These are phyloP conservation scores for Alternaria ventricosa DNA, from an alignment of 2,329 filamentous ascomycete genomes.

Conservation along the genomic window DNA sequence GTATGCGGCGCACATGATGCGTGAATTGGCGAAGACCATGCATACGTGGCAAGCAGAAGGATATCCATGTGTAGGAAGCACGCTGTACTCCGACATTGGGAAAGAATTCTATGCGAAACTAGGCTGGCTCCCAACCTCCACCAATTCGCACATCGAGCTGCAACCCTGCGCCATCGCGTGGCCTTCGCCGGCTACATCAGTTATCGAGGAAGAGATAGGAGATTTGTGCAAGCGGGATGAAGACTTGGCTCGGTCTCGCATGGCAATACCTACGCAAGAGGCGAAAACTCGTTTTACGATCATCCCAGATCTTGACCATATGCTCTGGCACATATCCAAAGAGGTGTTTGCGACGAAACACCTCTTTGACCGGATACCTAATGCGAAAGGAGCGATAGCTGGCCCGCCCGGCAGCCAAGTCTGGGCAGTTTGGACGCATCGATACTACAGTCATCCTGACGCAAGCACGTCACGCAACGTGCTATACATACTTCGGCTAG, in stretches of 20 bases:
- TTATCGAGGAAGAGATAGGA: neutral
- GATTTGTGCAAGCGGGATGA: constrained; percentile 59
- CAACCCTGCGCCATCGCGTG: constrained; percentile 35
- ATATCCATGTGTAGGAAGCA: constrained; percentile 64
- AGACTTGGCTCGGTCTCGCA: constrained; percentile 59
- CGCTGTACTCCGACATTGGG: constrained; percentile 85
- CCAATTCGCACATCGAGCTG: constrained; percentile 70
- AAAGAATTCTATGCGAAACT: constrained; percentile 76
- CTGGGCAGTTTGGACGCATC: constrained; percentile 74
- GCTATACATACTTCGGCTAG: constrained; percentile 70
- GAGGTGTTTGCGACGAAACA: constrained; percentile 74
- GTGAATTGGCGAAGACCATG: constrained; percentile 63
- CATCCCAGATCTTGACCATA: constrained; percentile 67
- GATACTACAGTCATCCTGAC: constrained; percentile 37
- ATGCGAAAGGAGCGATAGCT: constrained; percentile 71
- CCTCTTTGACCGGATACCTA: constrained; percentile 60
- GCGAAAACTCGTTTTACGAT: constrained; percentile 64
- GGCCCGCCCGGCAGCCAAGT: constrained; percentile 58
- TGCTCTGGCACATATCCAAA: constrained; percentile 76
- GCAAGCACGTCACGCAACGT: constrained; percentile 62
- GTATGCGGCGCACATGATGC: constrained; percentile 79
- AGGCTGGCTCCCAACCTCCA: constrained; percentile 76
- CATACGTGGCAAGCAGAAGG: constrained; percentile 55
- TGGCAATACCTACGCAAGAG: constrained; percentile 49
- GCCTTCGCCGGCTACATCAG: neutral